These are phyloP conservation scores for Saitoella complicata DNA, from an alignment of 805 yeast genomes.

Conservation along the genomic window DNA sequence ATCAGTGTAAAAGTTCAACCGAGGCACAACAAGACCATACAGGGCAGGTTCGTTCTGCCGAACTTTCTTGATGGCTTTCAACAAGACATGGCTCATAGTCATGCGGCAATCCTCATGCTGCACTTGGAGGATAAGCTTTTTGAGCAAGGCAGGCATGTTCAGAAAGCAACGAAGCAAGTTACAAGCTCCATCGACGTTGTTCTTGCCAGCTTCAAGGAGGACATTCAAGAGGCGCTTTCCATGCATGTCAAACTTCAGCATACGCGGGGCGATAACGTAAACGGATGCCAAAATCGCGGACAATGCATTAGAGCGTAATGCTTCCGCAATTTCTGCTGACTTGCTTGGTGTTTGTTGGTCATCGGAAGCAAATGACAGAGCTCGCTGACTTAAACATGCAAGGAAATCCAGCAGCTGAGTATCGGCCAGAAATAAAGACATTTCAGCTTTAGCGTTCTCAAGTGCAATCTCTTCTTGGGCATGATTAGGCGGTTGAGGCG, in stretches of 20 bases:
- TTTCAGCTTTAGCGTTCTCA: constrained; percentile 6
- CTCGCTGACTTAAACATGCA: neutral
- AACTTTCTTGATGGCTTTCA: constrained; percentile 1
- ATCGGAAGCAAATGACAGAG: neutral
- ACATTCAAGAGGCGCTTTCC: constrained; percentile 5
- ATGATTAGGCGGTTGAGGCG: neutral
- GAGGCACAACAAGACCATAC: constrained; percentile 5
- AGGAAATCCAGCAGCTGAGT: constrained; percentile 7
- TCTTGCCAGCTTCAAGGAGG: neutral
- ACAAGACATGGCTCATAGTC: neutral
- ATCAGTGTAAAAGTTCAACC: neutral
- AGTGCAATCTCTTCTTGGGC: constrained; percentile 2
- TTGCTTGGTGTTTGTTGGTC: too few species aligned
- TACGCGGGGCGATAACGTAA: constrained; percentile 2
- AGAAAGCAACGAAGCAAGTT: too few species aligned
- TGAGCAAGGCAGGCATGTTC: too few species aligned
- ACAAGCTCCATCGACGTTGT: too few species aligned
- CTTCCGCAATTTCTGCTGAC: neutral
- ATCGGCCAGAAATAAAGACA: constrained; percentile 4
- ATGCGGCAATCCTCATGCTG: too few species aligned
- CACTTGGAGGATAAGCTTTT: too few species aligned
- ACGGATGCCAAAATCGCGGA: neutral
- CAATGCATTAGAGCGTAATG: neutral
- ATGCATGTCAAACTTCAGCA: constrained; percentile 6
- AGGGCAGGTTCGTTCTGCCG: constrained; percentile 1